These are phyloP conservation scores for Carex myosuroides DNA, from an alignment of 176 grass and related monocot species.

Conservation along the genomic window DNA sequence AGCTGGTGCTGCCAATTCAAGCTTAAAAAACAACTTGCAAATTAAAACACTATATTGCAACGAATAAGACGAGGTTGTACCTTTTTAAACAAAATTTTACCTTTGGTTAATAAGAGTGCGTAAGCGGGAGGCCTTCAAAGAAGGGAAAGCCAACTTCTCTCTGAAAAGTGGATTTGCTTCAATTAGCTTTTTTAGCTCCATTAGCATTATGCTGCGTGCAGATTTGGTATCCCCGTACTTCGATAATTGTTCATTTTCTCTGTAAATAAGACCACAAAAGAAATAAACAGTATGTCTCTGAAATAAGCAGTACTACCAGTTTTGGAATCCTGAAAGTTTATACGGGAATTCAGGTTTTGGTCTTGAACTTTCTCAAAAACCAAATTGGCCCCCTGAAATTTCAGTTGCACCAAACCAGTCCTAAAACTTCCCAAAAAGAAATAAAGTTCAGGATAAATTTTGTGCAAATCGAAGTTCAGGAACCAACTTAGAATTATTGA, in stretches of 20 bases:
- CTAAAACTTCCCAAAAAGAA: not conserved
- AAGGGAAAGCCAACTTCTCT: conserved; percentile 85
- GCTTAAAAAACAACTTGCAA: conserved; percentile 31
- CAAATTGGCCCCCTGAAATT: not conserved
- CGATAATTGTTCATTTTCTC: conserved; percentile 96
- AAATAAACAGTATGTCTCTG: not conserved
- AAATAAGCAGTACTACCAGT: not conserved
- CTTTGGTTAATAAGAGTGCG: conserved; percentile 98
- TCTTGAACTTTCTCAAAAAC: not conserved
- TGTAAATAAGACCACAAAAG: conserved; percentile 29
- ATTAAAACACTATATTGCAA: conserved; percentile 13
- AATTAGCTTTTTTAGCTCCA: conserved; percentile 94
- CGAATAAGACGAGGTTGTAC: not conserved
- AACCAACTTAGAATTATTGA: not conserved
- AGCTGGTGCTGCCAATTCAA: conserved; percentile 99
- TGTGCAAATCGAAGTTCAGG: not conserved
- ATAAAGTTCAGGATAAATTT: not conserved
- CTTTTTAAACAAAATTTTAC: conserved; percentile 24
- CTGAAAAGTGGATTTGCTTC: conserved; percentile 95
- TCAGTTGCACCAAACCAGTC: not conserved
- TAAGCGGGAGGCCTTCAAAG: conserved; percentile 78
- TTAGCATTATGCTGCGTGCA: conserved; percentile 83
- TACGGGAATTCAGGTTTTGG: not conserved
- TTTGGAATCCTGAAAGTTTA: not conserved
- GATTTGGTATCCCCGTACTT: conserved; percentile 96